Percentiles rank a stretch among this genome's conserved stretches.
These are phyloP conservation scores for Dissoconium aciculare DNA, from an alignment of 2,329 filamentous ascomycete species.

Conservation along the genomic window DNA sequence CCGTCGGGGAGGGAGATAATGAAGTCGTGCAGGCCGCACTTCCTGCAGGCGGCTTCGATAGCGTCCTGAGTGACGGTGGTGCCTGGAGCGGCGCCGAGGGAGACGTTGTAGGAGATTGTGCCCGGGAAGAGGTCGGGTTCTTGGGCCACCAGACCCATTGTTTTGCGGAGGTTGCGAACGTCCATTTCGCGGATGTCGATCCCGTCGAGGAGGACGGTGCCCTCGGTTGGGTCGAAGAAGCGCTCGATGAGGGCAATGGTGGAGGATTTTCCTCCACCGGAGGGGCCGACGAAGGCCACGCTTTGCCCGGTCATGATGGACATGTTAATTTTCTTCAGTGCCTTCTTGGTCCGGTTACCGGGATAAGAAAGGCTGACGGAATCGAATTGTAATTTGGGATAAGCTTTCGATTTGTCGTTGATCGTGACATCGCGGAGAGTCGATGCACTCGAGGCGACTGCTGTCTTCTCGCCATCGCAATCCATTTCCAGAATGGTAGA, in stretches of 20 bases:
- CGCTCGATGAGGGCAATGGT: constrained; percentile 32
- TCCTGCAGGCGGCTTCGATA: constrained; percentile 25
- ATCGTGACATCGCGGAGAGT: neutral
- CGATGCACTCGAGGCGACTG: neutral
- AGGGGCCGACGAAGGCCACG: constrained; percentile 33
- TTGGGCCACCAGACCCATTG: constrained; percentile 31
- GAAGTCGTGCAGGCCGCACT: constrained; percentile 33
- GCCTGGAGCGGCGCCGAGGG: constrained; percentile 22
- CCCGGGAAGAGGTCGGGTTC: constrained; percentile 33
- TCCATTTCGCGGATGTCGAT: constrained; percentile 27
- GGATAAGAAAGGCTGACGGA: constrained; percentile 28
- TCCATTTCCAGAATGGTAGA: constrained; percentile 21
- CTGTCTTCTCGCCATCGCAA: constrained; percentile 2
- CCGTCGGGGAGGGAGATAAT: constrained; percentile 33
- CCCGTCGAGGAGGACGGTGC: constrained; percentile 28
- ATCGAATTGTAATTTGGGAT: constrained; percentile 19
- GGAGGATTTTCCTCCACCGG: constrained; percentile 34
- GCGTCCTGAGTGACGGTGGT: constrained; percentile 18
- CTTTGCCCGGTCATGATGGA: constrained; percentile 37
- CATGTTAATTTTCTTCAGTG: constrained; percentile 36
- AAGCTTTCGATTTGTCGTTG: neutral
- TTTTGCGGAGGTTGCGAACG: constrained; percentile 25
- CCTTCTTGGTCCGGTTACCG: constrained; percentile 22
- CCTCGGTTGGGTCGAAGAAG: constrained; percentile 30
- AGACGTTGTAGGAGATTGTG: constrained; percentile 30